Base-by-base conservation (phyloP, 2,329 filamentous ascomycete genomes). In the Simplicillium sp. region DNA sequence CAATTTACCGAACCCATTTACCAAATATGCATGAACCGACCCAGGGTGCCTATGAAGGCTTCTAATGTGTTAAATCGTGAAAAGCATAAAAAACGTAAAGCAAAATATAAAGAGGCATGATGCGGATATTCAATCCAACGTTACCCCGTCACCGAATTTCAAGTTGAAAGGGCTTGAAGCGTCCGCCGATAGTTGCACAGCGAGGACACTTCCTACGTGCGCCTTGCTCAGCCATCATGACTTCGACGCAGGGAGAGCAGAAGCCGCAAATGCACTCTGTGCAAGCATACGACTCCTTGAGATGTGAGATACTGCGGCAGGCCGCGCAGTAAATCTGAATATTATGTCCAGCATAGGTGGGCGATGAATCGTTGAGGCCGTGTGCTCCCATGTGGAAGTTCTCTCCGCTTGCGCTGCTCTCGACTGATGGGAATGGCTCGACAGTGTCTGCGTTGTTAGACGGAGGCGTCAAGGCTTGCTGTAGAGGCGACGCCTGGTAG, bases 251-350 rank as follows among this genome's bases (percentile, higher is more conserved):
- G 44, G 87, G 80, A 48, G 82, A 79, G 61, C 92, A 97, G 38
- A 97, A 75, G 13, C 89, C 90, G 58, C 87, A 94, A 48, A 97
- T 94, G 60, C 92, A 97, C 61, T 96, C 89, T 1, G 89, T 95
- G 60, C 90, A 97, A 16, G 90, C 90, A 56, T 88, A 96, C 29
- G 87, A 92, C 53, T 90, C 84, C 54, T 80, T 82, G 18, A 97
- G 67, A 11, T 82, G 67, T 39, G 83, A 89, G 14, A 88, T 70
- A 31, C 82, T 78, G 48, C 86, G 80, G 56, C 90, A 97, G 37
- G 84, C 85, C 15, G 89, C 86, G 59, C 90, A 97, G 58, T 94
- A 95, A 34, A 97, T 94, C 57, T 94, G 86, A 3, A 90, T 83
- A 47, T 73, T 73, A 40, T 87, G 84, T 7, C 82, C 80, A 14